Percentiles rank a stretch among this genome's conserved stretches.
Conservation (phyloP, 2,329 filamentous ascomycete genomes). For the Calycina herbarum region DNA sequence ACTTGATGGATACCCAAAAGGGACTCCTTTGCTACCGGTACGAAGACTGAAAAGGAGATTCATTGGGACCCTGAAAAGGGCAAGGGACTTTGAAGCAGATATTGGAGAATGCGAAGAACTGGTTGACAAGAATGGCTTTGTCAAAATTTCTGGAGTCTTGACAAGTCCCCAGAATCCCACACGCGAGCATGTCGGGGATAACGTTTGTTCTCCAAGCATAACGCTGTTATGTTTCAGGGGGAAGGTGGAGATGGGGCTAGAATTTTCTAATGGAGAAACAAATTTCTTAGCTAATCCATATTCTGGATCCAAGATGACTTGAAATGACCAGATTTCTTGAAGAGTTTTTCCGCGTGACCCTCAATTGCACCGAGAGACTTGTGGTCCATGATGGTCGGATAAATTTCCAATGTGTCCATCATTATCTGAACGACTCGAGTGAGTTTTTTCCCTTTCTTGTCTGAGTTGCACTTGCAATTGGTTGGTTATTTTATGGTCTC, state of each 20-base stretch:
- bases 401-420: background rate
- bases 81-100: background rate
- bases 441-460: background rate
- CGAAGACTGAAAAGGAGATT: background rate
- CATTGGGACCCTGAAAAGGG: background rate
- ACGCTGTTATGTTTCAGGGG: background rate
- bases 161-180: background rate
- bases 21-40: conserved; percentile 35
- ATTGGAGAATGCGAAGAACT: background rate
- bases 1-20: conserved; percentile 31
- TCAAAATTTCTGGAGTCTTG: no score
- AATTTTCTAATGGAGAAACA: background rate
- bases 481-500: background rate
- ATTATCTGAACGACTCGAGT: background rate
- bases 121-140: no score
- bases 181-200: background rate
- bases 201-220: background rate
- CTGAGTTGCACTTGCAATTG: background rate
- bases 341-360: conserved; percentile 2
- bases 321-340: background rate
- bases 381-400: background rate
- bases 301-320: background rate
- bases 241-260: background rate
- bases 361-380: conserved; percentile 6
- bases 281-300: conserved; percentile 1